Evolutionary conservation across 257 asterid species (phyloP), one percentile per base, ranked within the genome.

Genomic region (Nicotiana otophora): DNA sequence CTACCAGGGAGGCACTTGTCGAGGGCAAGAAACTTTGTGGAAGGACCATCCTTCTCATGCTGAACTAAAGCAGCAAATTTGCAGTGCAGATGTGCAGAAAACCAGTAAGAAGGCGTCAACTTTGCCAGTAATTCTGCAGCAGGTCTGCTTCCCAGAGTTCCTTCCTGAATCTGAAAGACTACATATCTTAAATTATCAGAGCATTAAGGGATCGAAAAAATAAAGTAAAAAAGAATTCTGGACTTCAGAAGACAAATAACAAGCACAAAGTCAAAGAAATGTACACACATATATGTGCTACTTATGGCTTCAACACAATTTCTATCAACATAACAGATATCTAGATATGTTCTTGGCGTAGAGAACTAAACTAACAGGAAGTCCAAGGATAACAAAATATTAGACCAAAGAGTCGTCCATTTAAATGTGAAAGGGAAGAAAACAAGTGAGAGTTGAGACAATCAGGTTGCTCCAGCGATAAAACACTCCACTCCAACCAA

Each of bases 71-170:
- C 99, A 84, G 99, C 85, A 85, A 96, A 94, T 89, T 96, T 93
- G 93, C 98, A 96, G 88, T 96, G 99, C 85, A 96, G 84, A 88
- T 96, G 99, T 17, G 98, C 99, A 72, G 99, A 90, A 88, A 96
- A 94, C 98, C 98, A 96, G 86, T 92, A 88, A 74, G 89, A 81
- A 66, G 99, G 98, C 86, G 77, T 96, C 93, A 96, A 88, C 84
- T 90, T 91, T 20, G 87, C 90, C 91, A 96, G 86, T 91, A 96
- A 89, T 75, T 90, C 94, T 66, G 97, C 90, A 64, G 99, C 98
- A 84, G 99, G 90, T 87, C 82, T 92, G 91, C 87, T 96, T 84
- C 98, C 99, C 90, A 96, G 84, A 62, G 92, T 93, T 81, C 98
- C 89, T 85, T 89, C 93, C 78, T 15, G 82, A 84, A 96, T 91